Evolutionary conservation across 1,284 basidiomycete genomes (phyloP), one percentile per base, ranked within the genome.

Genomic region (Psilocybe mexicana): DNA sequence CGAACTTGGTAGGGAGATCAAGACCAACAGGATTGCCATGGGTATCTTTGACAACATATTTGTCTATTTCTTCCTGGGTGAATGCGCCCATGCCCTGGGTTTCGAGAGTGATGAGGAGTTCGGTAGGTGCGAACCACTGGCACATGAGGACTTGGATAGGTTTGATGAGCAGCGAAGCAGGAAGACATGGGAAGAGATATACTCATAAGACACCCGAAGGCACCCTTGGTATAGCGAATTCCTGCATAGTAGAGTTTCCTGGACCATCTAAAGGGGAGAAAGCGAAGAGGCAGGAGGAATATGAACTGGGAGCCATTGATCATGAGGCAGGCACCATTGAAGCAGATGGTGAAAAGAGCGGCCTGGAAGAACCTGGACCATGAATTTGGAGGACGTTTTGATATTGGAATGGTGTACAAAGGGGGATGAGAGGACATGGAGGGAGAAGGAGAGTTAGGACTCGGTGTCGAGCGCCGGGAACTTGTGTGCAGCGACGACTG

Each of bases 111-210:
- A 97, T 71, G 18, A 84, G 77, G 30, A 97, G 68, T 26, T 79
- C 83, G 0, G 92, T 92, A 0, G 93, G 93, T 0, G 89, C 90
- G 64, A 94, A 96, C 76, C 82, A 88, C 65, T 93, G 88, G 66
- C 82, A 86, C 79, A 88, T 84, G 35, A 95, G 75, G 55, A 94
- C 90, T 87, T 72, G 36, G 43, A 24, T 30, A 18, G 58, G 51
- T 28, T 53, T 43, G 44, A 47, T 33, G 24, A 50, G 44, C 8
- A n/a, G 54, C 52, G 33, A 23, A 48, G 24, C 40, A 54, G 28
- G 35, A 49, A 2, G 42, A 18, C 8, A 40, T 30, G 43, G 24
- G 8, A 48, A 30, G 47, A 54, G 28, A 81, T 85, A 68, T 69
- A 93, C 94, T 82, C 55, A 90, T 72, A 26, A 94, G 76, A 61